Evolutionary conservation across 768 basidiomycete genomes (phyloP).

Genomic region (Porpolomopsis calyptriformis): DNA sequence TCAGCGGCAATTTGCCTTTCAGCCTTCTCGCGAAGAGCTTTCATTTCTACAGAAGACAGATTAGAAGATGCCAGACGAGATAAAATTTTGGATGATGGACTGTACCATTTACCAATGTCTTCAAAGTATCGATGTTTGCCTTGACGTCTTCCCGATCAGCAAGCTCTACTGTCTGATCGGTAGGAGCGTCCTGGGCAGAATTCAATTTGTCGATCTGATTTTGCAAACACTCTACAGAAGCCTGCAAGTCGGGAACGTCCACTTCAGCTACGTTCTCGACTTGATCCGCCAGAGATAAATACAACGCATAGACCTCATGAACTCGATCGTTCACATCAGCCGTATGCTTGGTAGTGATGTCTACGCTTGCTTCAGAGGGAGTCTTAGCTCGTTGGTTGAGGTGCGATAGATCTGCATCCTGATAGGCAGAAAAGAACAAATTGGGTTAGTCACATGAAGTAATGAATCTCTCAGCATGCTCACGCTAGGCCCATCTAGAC

Average conservation of each 20-base stretch:
- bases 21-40: conserved; percentile 29
- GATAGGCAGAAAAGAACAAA: conserved; percentile 17
- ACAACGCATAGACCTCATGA: conserved; percentile 27
- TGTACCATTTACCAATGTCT: conserved; percentile 34
- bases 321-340: conserved; percentile 14
- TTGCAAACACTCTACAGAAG: conserved; percentile 29
- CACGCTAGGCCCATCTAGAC: no score
- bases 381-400: conserved; percentile 32
- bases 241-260: conserved; percentile 20
- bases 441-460: no score
- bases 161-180: background rate
- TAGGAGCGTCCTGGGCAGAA: background rate
- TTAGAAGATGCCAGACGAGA: background rate
- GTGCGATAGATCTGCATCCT: conserved; percentile 28
- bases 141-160: conserved; percentile 19
- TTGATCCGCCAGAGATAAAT: conserved; percentile 25
- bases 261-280: conserved; percentile 21
- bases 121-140: conserved; percentile 26
- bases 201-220: conserved; percentile 16
- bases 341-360: conserved; percentile 21
- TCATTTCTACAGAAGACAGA: conserved; percentile 31
- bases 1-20: conserved; percentile 37
- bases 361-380: conserved; percentile 31
- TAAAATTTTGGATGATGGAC: background rate
- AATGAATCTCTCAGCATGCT: no score